These are phyloP conservation scores for Gnomoniopsis smithogilvyi DNA, from an alignment of 2,329 filamentous ascomycete genomes.

Conservation along the genomic window DNA sequence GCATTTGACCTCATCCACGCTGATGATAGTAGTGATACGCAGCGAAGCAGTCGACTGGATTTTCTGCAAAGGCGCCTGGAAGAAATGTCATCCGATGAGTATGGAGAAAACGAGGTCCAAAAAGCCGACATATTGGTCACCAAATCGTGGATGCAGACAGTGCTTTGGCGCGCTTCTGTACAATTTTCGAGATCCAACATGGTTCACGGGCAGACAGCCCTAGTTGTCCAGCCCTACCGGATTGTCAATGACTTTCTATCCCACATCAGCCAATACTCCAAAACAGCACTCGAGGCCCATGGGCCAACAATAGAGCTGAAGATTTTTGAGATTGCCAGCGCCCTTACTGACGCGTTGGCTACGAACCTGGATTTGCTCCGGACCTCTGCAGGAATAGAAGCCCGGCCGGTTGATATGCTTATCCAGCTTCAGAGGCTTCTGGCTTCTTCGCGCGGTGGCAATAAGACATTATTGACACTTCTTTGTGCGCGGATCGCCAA, in stretches of 20 bases:
- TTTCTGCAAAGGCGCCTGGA: constrained; percentile 40
- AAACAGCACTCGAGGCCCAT: constrained; percentile 45
- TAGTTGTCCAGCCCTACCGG: constrained; percentile 35
- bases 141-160: constrained; percentile 47
- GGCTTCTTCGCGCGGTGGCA: constrained; percentile 40
- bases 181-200: constrained; percentile 21
- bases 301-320: constrained; percentile 47
- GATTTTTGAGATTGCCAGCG: constrained; percentile 43
- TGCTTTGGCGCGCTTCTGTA: constrained; percentile 41
- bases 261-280: constrained; percentile 40
- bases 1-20: constrained; percentile 44
- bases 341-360: constrained; percentile 38
- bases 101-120: constrained; percentile 43
- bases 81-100: constrained; percentile 35
- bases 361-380: constrained; percentile 20
- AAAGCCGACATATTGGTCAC: constrained; percentile 47
- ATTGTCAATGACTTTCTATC: constrained; percentile 44
- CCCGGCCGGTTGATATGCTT: constrained; percentile 33
- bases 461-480: constrained; percentile 34
- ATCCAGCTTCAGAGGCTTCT: constrained; percentile 36
- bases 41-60: constrained; percentile 30
- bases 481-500: constrained; percentile 26
- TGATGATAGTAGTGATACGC: constrained; percentile 28
- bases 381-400: constrained; percentile 11
- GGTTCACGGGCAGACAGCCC: constrained; percentile 20